Conservation (phyloP, 164 flowering plant genomes). For the Dillenia suffruticosa region DNA sequence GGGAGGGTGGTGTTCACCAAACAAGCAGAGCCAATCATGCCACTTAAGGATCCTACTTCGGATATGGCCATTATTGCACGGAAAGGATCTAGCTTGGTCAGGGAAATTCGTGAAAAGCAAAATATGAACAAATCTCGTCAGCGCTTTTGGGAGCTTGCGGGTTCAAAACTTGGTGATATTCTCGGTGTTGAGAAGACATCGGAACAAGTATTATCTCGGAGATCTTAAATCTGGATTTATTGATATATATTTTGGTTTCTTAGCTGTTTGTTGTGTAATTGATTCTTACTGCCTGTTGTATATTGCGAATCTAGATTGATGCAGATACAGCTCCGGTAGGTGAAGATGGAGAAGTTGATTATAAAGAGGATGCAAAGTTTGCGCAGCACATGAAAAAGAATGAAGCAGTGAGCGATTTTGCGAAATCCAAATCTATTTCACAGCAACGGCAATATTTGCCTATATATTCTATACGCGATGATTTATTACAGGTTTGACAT, state of each 20-base stretch:
- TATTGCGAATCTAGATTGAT: conserved; percentile 52
- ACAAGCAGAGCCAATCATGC: conserved; percentile 96
- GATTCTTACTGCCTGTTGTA: too few species aligned
- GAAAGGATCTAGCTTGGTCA: conserved; percentile 81
- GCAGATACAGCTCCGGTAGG: conserved; percentile 95
- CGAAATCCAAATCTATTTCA: conserved; percentile 73
- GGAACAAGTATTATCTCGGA: conserved; percentile 56
- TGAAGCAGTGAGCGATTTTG: conserved; percentile 97
- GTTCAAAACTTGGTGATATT: conserved; percentile 93
- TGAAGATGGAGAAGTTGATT: conserved; percentile 92
- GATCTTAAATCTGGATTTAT: too few species aligned
- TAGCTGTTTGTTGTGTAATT: too few species aligned
- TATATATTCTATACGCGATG: conserved; percentile 88
- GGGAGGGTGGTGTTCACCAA: conserved; percentile 93
- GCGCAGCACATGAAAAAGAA: conserved; percentile 90
- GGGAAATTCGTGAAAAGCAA: conserved; percentile 90
- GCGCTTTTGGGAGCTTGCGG: conserved; percentile 99
- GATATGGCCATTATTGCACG: conserved; percentile 98
- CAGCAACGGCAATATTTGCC: conserved; percentile 93
- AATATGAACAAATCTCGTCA: conserved; percentile 87
- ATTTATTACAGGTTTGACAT: conserved; percentile 68
- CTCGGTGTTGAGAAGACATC: conserved; percentile 96
- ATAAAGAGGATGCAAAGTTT: conserved; percentile 92
- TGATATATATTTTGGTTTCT: too few species aligned
- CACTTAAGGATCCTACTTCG: conserved; percentile 93